Conservation (phyloP, 2,329 filamentous ascomycete species). For the Cercospora canescens region DNA sequence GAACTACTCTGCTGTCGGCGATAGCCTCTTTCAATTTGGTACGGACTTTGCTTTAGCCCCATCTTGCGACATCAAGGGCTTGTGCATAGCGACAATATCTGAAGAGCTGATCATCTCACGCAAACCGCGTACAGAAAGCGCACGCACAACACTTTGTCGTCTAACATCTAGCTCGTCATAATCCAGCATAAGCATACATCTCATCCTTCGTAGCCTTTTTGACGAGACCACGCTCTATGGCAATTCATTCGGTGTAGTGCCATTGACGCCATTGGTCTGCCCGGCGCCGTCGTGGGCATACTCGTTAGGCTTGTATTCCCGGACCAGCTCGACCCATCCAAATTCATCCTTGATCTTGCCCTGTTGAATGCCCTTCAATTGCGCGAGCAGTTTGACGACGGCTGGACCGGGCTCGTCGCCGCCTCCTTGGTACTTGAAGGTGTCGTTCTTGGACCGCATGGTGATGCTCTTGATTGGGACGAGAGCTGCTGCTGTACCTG, state of each 20-base stretch:
- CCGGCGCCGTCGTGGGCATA: constrained; percentile 27
- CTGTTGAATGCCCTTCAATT: constrained; percentile 81
- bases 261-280: constrained; percentile 9
- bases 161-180: neutral
- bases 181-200: neutral
- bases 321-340: constrained; percentile 63
- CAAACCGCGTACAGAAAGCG: neutral
- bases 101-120: too few relatives aligned
- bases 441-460: constrained; percentile 59
- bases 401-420: constrained; percentile 71
- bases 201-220: neutral
- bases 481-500: constrained; percentile 85
- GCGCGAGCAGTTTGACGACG: constrained; percentile 69
- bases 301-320: constrained; percentile 38
- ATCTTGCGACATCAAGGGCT: too few relatives aligned
- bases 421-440: constrained; percentile 56
- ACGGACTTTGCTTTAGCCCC: too few relatives aligned
- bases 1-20: too few relatives aligned
- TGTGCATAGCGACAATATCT: too few relatives aligned
- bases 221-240: constrained; percentile 15
- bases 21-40: too few relatives aligned
- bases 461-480: constrained; percentile 93
- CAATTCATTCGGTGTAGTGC: constrained; percentile 23
- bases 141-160: neutral
- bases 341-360: constrained; percentile 77